Conservation (phyloP, 2,329 filamentous ascomycete species). For the Aspergillus sp. region DNA sequence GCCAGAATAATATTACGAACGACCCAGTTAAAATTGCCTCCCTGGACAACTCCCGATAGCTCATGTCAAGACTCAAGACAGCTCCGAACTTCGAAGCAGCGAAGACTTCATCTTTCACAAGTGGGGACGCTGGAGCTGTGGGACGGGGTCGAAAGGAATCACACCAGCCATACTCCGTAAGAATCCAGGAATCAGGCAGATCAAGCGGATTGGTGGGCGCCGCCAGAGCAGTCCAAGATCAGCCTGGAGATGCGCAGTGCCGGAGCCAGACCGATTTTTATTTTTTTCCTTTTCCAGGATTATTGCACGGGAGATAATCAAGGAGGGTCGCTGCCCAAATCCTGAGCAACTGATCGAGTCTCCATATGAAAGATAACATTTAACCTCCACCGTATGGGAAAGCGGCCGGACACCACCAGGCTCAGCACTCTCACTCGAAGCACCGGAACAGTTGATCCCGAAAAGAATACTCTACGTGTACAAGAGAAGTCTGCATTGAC, state of each 20-base stretch:
- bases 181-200: background rate
- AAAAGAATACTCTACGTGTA: too few species aligned
- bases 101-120: background rate
- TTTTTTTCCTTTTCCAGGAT: constrained; percentile 9
- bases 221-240: background rate
- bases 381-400: too few species aligned
- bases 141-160: background rate
- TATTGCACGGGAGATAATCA: constrained; percentile 4
- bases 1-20: too few species aligned
- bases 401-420: too few species aligned
- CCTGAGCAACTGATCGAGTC: background rate
- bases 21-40: background rate
- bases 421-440: too few species aligned
- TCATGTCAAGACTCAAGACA: background rate
- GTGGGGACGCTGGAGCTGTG: background rate
- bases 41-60: background rate
- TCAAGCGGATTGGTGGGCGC: background rate
- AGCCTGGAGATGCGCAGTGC: background rate
- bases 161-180: background rate
- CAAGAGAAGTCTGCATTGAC: background rate
- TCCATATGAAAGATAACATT: background rate
- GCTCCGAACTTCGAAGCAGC: background rate
- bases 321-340: constrained; percentile 20
- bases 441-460: too few species aligned
- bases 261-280: constrained; percentile 5